Conservation (phyloP, 352 stramenopile genomes). For the Plasmopara viticola region DNA sequence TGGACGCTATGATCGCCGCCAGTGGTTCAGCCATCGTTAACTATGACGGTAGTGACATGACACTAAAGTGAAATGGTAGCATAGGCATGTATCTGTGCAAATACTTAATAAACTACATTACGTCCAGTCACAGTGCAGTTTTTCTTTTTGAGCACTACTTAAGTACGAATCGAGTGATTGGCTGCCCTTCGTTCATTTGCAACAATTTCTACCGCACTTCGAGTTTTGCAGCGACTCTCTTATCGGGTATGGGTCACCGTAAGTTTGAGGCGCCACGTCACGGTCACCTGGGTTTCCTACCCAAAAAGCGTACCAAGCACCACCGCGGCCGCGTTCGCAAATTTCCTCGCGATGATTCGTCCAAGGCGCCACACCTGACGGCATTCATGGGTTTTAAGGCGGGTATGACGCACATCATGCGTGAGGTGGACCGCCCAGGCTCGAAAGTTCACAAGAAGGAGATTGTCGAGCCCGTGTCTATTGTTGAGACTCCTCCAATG, state of each 20-base stretch:
- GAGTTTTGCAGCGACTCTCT: conserved; percentile 83
- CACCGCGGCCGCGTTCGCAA: conserved; percentile 97
- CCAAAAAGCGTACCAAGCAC: conserved; percentile 99
- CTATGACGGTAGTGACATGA: conserved; percentile 2
- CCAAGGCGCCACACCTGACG: conserved; percentile 96
- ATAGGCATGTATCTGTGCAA: not conserved
- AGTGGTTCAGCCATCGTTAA: conserved; percentile 36
- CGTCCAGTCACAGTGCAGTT: too few species aligned
- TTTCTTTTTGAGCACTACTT: not conserved
- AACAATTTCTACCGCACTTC: conserved; percentile 29
- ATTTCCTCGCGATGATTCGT: conserved; percentile 97
- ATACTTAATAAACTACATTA: too few species aligned
- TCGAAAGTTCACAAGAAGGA: conserved; percentile 99
- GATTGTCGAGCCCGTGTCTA: conserved; percentile 98
- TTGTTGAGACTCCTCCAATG: conserved; percentile 99
- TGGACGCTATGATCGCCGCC: conserved; percentile 75
- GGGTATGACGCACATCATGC: conserved; percentile 99
- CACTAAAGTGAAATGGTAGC: conserved; percentile 4
- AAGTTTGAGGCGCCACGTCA: conserved; percentile 97
- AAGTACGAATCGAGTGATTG: conserved; percentile 25
- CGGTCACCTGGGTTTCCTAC: conserved; percentile 98
- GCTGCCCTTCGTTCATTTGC: conserved; percentile 4
- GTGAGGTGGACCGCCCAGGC: conserved; percentile 97
- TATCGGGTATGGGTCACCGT: conserved; percentile 93
- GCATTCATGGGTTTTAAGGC: conserved; percentile 99